phyloP scores from a whole-genome alignment of 2,329 filamentous ascomycete genomes.

The Neonectria faginata region DNA sequence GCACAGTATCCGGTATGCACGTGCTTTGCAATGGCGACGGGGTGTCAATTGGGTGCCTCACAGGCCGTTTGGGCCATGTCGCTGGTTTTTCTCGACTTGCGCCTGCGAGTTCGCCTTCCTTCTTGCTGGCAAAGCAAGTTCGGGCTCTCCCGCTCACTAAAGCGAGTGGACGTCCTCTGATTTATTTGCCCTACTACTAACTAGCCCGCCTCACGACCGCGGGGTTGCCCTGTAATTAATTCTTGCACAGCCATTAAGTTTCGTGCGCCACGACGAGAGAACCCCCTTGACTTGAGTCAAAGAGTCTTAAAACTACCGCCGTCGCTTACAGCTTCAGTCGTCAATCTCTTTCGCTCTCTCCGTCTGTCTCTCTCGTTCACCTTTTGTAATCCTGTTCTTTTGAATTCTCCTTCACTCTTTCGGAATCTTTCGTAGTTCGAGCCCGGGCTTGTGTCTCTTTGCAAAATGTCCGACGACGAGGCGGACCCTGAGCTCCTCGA shows the following conservation, averaged over 20 bases:
- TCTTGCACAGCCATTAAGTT: slow-evolving; percentile 7
- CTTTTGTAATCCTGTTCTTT: not conserved
- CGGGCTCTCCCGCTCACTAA: not conserved
- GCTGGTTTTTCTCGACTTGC: not conserved
- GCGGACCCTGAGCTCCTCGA: slow-evolving; percentile 88
- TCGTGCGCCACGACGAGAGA: slow-evolving; percentile 20
- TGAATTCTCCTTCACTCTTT: slow-evolving; percentile 4
- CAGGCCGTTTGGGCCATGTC: not conserved
- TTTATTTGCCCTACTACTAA: slow-evolving; percentile 10
- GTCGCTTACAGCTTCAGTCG: slow-evolving; percentile 6
- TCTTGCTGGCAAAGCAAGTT: slow-evolving; percentile 5
- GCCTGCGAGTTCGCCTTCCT: not conserved
- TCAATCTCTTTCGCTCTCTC: slow-evolving; percentile 4
- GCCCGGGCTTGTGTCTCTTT: not conserved
- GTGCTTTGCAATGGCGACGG: slow-evolving; percentile 1
- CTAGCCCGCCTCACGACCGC: slow-evolving; percentile 6
- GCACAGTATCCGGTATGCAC: slow-evolving; percentile 14
- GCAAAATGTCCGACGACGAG: slow-evolving; percentile 84
- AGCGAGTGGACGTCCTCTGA: slow-evolving; percentile 5
- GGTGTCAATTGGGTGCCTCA: slow-evolving; percentile 16
- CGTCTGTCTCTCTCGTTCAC: not conserved
- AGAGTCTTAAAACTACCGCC: not conserved
- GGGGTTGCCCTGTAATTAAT: slow-evolving; percentile 12
- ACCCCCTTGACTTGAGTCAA: slow-evolving; percentile 18
- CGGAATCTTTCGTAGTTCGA: slow-evolving; percentile 9